Percentiles rank a stretch among this genome's conserved stretches.
phyloP scores from a whole-genome alignment of 1,139 yeast species.

The Hyphopichia buzzinii region DNA sequence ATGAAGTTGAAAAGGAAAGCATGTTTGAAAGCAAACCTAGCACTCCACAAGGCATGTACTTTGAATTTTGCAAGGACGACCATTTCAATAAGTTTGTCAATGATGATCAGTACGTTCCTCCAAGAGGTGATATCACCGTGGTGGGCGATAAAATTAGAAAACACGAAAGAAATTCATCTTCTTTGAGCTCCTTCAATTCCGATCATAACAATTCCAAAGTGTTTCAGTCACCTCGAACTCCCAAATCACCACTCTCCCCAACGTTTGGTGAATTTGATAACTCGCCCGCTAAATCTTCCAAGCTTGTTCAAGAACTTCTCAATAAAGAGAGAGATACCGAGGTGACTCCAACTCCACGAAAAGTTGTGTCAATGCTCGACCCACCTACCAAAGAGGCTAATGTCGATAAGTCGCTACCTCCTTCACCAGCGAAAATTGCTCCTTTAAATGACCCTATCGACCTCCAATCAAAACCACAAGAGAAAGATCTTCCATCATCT shows the following conservation, averaged over 20 bases:
- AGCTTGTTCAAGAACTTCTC: not conserved
- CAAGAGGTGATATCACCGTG: conserved; percentile 33
- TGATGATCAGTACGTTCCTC: conserved; percentile 36
- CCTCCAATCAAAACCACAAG: not conserved
- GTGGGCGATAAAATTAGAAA: conserved; percentile 20
- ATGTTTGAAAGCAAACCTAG: conserved; percentile 6
- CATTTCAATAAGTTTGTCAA: conserved; percentile 22
- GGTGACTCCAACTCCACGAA: conserved; percentile 1
- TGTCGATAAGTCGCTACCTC: not conserved
- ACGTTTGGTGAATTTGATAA: not conserved
- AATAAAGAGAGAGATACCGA: not conserved
- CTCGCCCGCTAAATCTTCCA: not conserved
- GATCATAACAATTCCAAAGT: conserved; percentile 3
- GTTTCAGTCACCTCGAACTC: conserved; percentile 2
- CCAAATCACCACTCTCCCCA: conserved; percentile 2
- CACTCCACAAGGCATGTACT: conserved; percentile 9
- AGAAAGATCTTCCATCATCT: too few relatives aligned
- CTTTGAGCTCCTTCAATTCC: conserved; percentile 23
- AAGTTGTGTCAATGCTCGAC: conserved; percentile 2
- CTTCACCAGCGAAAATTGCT: not conserved
- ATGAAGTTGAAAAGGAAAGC: not conserved
- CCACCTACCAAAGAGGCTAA: not conserved
- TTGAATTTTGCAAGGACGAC: conserved; percentile 14
- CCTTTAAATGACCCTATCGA: not conserved
- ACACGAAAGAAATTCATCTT: conserved; percentile 22